phyloP scores from a whole-genome alignment of 2,329 filamentous ascomycete genomes.

The Aspergillus neoniger region DNA sequence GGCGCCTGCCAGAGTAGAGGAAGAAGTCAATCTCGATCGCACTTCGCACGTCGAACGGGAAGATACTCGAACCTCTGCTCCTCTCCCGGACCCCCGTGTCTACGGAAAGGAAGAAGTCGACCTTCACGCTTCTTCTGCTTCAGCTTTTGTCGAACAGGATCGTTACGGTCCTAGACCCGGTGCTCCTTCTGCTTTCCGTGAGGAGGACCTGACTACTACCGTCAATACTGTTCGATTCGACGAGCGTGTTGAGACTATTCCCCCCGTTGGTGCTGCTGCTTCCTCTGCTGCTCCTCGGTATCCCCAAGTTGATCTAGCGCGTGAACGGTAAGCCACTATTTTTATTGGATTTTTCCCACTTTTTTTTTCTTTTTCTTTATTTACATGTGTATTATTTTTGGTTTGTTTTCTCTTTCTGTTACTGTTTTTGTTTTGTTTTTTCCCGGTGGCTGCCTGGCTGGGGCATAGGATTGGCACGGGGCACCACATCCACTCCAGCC shows the following conservation, averaged over 20 bases:
- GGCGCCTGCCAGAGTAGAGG: constrained; percentile 69
- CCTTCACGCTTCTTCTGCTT: constrained; percentile 55
- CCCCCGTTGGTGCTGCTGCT: not conserved
- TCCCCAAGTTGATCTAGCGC: constrained; percentile 53
- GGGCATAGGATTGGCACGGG: constrained; percentile 1
- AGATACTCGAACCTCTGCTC: constrained; percentile 76
- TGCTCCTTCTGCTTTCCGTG: constrained; percentile 14
- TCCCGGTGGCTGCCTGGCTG: constrained; percentile 5
- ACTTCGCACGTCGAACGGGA: constrained; percentile 92
- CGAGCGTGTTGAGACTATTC: constrained; percentile 27
- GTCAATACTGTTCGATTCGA: constrained; percentile 28
- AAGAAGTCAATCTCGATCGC: constrained; percentile 75
- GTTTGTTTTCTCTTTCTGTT: constrained; percentile 13
- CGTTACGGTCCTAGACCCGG: not conserved
- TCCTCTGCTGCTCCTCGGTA: constrained; percentile 28
- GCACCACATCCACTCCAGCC: constrained; percentile 6
- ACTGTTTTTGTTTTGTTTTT: constrained; percentile 11
- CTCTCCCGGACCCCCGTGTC: constrained; percentile 66
- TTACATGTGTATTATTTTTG: constrained; percentile 2
- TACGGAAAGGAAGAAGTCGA: constrained; percentile 84
- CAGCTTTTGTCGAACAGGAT: constrained; percentile 49
- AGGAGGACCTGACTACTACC: no score
- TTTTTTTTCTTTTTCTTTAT: constrained; percentile 16
- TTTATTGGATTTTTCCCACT: constrained; percentile 19
- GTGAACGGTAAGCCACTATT: constrained; percentile 51